Conservation (phyloP, 306 rosid species). For the Trichosanthes truncata region DNA sequence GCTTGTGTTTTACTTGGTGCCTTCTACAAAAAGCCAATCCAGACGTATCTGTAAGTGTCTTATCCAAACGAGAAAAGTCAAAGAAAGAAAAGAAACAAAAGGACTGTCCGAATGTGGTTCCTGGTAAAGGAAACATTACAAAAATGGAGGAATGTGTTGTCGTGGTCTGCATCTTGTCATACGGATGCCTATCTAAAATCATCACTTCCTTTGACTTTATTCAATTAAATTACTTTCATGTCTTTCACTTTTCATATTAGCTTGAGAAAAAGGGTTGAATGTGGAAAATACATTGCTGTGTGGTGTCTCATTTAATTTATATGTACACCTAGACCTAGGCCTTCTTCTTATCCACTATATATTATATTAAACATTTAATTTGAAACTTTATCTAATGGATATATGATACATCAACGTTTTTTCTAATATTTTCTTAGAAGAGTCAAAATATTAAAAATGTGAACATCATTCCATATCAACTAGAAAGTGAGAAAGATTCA, state of each 20-base stretch:
- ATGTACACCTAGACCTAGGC: neutral
- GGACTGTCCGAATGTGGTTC: neutral
- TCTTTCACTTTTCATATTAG: neutral
- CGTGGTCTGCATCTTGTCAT: neutral
- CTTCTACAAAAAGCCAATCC: neutral
- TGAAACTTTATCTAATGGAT: too few relatives aligned
- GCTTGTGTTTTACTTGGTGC: neutral
- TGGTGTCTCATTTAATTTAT: too few relatives aligned
- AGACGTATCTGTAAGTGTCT: neutral
- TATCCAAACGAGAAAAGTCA: neutral
- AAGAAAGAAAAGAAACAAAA: neutral
- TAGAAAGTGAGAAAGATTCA: too few relatives aligned
- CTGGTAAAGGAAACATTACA: neutral
- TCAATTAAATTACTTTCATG: neutral
- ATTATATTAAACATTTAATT: too few relatives aligned
- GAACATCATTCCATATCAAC: too few relatives aligned
- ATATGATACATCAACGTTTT: too few relatives aligned
- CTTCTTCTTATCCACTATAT: neutral
- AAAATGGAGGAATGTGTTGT: neutral
- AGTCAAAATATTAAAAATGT: too few relatives aligned
- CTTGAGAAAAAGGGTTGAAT: neutral
- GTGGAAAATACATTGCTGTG: neutral
- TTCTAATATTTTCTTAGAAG: too few relatives aligned
- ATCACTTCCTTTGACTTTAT: neutral
- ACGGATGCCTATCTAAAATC: neutral